Percentiles rank a stretch among this genome's conserved stretches.
These are phyloP conservation scores for Ceriops tagal DNA, from an alignment of 345 rosid species.

Conservation along the genomic window DNA sequence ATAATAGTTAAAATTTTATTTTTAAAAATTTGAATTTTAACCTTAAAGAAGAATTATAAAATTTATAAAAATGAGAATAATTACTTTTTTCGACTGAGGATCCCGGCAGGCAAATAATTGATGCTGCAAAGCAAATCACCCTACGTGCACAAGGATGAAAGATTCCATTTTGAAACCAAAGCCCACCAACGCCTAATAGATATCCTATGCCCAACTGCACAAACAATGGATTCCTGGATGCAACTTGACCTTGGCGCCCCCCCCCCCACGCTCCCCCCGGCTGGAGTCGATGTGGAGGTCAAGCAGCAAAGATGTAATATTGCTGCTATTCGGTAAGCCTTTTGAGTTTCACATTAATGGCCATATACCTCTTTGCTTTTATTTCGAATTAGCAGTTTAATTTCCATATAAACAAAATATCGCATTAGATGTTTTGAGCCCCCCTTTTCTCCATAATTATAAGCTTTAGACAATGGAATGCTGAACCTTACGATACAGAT, in stretches of 20 bases:
- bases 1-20: no score
- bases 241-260: conserved; percentile 96
- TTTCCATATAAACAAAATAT: no score
- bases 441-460: not conserved
- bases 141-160: conserved; percentile 95
- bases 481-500: not conserved
- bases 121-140: conserved; percentile 50
- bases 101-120: conserved; percentile 26
- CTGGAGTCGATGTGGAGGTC: conserved; percentile 91
- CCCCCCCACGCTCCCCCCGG: not conserved
- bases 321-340: conserved; percentile 18
- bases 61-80: no score
- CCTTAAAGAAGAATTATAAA: no score
- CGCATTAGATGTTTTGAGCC: not conserved
- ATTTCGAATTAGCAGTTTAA: not conserved
- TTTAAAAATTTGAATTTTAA: no score
- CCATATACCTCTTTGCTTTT: not conserved
- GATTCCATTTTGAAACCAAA: conserved; percentile 93
- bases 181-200: conserved; percentile 90
- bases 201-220: conserved; percentile 91
- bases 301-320: conserved; percentile 55
- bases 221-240: conserved; percentile 92
- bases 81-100: no score
- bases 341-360: not conserved
- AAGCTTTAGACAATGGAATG: not conserved